phyloP scores from a whole-genome alignment of 805 yeast genomes.

The Maudiozyma bulderi region DNA sequence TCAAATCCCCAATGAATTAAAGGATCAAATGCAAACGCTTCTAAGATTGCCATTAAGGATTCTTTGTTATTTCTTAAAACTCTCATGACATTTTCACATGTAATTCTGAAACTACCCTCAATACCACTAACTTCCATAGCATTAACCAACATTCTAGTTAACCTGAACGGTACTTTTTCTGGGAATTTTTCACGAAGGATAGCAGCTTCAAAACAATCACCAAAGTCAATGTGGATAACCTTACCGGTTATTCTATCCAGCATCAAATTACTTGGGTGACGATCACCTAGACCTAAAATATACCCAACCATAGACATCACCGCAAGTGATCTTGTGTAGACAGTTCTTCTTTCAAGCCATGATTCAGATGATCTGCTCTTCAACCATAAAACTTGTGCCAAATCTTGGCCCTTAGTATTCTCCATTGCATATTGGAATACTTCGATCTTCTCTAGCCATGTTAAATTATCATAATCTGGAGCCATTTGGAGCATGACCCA shows the following conservation, averaged over 20 bases:
- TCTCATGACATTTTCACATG: conserved; percentile 94
- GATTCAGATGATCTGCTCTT: conserved; percentile 93
- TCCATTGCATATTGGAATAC: conserved; percentile 92
- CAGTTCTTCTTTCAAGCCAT: conserved; percentile 93
- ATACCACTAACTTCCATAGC: conserved; percentile 99
- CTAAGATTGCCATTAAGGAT: conserved; percentile 92
- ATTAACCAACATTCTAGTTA: conserved; percentile 90
- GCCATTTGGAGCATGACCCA: conserved; percentile 96
- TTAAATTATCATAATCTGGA: conserved; percentile 80
- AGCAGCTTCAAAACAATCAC: conserved; percentile 98
- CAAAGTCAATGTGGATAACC: conserved; percentile 93
- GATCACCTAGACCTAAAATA: conserved; percentile 88
- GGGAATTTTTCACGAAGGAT: conserved; percentile 92
- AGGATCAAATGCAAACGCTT: conserved; percentile 97
- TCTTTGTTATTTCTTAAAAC: conserved; percentile 87
- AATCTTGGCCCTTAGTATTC: conserved; percentile 90
- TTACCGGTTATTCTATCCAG: conserved; percentile 89
- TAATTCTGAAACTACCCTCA: conserved; percentile 91
- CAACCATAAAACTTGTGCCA: conserved; percentile 90
- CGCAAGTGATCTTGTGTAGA: conserved; percentile 88
- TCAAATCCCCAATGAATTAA: conserved; percentile 98
- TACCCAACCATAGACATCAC: conserved; percentile 99
- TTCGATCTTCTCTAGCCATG: conserved; percentile 84
- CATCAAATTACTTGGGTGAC: conserved; percentile 96
- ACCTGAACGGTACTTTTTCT: conserved; percentile 92